These are phyloP conservation scores for Murraya koenigii DNA, from an alignment of 345 rosid genomes.

Conservation along the genomic window DNA sequence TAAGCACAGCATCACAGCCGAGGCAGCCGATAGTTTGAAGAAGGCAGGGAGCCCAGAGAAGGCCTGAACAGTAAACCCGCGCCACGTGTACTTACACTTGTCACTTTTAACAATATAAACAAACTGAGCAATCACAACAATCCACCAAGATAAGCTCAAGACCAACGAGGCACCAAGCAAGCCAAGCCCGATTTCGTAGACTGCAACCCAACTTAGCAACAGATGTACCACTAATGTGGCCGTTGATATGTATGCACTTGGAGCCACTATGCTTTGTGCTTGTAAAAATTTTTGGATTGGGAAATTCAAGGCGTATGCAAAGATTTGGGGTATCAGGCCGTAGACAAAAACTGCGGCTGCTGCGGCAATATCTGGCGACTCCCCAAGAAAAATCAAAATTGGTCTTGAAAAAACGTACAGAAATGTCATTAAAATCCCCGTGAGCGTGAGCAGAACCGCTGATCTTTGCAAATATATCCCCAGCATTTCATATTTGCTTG, in stretches of 20 bases:
- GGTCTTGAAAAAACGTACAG: conserved; percentile 49
- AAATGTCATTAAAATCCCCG: conserved; percentile 41
- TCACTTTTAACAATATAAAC: conserved; percentile 43
- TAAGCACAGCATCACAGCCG: conserved; percentile 64
- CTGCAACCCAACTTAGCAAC: conserved; percentile 40
- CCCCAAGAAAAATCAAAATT: conserved; percentile 43
- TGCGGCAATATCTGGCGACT: conserved; percentile 52
- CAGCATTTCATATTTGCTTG: conserved; percentile 27
- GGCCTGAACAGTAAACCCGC: conserved; percentile 45
- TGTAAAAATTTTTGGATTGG: conserved; percentile 64
- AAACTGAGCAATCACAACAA: conserved; percentile 51
- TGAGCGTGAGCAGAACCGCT: conserved; percentile 24
- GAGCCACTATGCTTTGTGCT: conserved; percentile 58
- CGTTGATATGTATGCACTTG: conserved; percentile 54
- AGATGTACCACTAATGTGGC: conserved; percentile 38
- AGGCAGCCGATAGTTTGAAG: conserved; percentile 56
- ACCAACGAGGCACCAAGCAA: conserved; percentile 51
- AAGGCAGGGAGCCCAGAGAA: conserved; percentile 42
- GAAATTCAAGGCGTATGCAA: conserved; percentile 55
- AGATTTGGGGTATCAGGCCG: conserved; percentile 63
- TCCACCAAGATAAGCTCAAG: conserved; percentile 60
- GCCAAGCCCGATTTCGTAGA: conserved; percentile 40
- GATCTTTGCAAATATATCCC: neutral
- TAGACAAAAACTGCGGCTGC: conserved; percentile 52
- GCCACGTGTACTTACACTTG: conserved; percentile 44